Percentiles rank a stretch among this genome's conserved stretches.
These are phyloP conservation scores for Pythium phragmitis DNA, from an alignment of 352 stramenopile genomes.

Conservation along the genomic window DNA sequence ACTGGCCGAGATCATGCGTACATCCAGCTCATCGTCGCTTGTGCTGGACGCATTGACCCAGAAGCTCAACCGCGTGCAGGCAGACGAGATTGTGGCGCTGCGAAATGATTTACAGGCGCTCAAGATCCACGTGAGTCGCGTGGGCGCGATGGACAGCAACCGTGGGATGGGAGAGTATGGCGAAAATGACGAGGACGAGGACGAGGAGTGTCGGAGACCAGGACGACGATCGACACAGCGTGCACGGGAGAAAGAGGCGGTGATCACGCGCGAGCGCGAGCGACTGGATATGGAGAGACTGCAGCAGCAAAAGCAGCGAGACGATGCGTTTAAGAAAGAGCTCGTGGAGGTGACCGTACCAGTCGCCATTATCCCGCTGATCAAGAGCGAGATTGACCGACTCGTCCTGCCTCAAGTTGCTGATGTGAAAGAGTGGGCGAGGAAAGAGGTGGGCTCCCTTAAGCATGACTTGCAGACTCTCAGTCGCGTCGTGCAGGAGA, in stretches of 20 bases:
- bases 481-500: slow-evolving; percentile 10
- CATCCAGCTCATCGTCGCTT: slow-evolving; percentile 52
- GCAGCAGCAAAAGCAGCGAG: slow-evolving; percentile 17
- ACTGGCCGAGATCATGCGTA: slow-evolving; percentile 65
- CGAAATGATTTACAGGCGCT: slow-evolving; percentile 54
- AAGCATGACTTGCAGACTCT: slow-evolving; percentile 16
- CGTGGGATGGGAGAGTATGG: slow-evolving; percentile 10
- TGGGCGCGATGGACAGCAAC: slow-evolving; percentile 16
- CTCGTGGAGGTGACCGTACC: slow-evolving; percentile 12
- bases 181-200: slow-evolving; percentile 11
- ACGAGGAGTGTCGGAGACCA: not conserved
- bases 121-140: slow-evolving; percentile 54
- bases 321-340: slow-evolving; percentile 30
- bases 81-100: slow-evolving; percentile 51
- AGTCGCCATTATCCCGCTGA: slow-evolving; percentile 15
- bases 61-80: slow-evolving; percentile 60
- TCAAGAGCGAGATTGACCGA: slow-evolving; percentile 15
- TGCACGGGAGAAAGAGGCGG: slow-evolving; percentile 12
- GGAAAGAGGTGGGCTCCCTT: not conserved
- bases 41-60: slow-evolving; percentile 59
- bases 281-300: slow-evolving; percentile 4
- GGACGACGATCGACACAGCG: not conserved
- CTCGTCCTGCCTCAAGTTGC: not conserved
- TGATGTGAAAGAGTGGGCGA: not conserved
- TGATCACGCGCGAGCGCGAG: slow-evolving; percentile 1